Conservation (phyloP, 495 filamentous ascomycete species). For the Aspergillus diversus region DNA sequence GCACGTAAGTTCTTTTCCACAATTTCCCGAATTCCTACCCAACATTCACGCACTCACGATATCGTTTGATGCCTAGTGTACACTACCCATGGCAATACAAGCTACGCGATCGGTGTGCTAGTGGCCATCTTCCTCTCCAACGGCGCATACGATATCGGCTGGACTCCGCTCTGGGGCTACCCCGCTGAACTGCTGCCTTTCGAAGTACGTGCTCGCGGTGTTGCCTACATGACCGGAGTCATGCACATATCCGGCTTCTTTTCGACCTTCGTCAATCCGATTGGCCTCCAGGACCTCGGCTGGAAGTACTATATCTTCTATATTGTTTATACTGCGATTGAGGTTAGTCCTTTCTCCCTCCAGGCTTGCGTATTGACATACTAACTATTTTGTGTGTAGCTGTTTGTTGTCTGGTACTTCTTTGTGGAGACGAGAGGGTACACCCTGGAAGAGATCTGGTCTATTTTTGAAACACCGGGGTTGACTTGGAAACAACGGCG, state of each 20-base stretch:
- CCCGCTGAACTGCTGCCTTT: conserved; percentile 9
- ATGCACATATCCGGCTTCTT: conserved; percentile 15
- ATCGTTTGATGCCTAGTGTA: conserved; percentile 1
- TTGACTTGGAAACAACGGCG: conserved; percentile 10
- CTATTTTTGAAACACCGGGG: conserved; percentile 1
- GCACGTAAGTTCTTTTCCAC: conserved; percentile 1
- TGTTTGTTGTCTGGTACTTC: conserved; percentile 7
- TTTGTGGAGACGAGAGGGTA: conserved; percentile 7
- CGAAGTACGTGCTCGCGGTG: conserved; percentile 6
- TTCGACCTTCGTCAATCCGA: conserved; percentile 11
- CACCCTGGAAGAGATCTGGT: conserved; percentile 9
- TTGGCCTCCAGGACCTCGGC: background rate
- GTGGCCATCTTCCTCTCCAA: conserved; percentile 15
- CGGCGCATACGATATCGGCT: conserved; percentile 14
- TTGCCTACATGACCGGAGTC: conserved; percentile 11
- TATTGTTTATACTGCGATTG: conserved; percentile 6
- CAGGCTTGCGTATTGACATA: no score
- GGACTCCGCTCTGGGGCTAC: conserved; percentile 14
- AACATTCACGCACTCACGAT: background rate
- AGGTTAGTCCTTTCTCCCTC: no score
- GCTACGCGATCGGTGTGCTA: conserved; percentile 9
- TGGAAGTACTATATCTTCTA: conserved; percentile 11
- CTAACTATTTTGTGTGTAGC: no score
- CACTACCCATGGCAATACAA: background rate
- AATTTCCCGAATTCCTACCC: background rate